phyloP scores from a whole-genome alignment of 257 asterid genomes.

The Nicotiana undulata region DNA sequence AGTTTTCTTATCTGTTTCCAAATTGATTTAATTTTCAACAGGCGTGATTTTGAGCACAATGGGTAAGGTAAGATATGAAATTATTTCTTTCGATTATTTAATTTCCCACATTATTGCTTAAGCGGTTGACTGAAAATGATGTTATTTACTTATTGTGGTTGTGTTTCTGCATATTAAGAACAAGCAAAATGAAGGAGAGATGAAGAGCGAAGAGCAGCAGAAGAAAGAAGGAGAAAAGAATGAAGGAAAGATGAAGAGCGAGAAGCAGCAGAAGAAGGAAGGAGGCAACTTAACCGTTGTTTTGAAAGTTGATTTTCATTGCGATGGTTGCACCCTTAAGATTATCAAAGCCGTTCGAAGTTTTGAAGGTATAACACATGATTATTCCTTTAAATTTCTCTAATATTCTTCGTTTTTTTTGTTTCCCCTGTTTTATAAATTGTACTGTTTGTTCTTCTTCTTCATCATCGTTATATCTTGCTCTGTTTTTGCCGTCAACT shows the following conservation, averaged over 20 bases:
- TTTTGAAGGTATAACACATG: constrained; percentile 35
- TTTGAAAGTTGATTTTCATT: constrained; percentile 63
- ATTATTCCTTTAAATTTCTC: not conserved
- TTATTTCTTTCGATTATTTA: not conserved
- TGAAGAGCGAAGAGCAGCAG: not conserved
- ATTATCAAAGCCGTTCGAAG: constrained; percentile 40
- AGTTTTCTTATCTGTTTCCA: not conserved
- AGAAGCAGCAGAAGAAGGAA: constrained; percentile 12
- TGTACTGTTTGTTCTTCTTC: not conserved
- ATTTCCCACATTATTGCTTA: not conserved
- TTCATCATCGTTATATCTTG: not conserved
- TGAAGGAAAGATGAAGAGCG: not conserved
- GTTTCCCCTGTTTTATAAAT: not conserved
- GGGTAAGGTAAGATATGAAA: constrained; percentile 21
- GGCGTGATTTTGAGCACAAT: not conserved
- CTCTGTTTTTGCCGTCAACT: not conserved
- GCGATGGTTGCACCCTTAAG: constrained; percentile 74
- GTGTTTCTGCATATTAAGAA: constrained; percentile 5
- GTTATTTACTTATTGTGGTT: not conserved
- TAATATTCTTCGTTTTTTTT: not conserved
- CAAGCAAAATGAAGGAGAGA: not conserved
- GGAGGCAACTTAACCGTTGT: constrained; percentile 36
- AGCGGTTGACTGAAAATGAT: not conserved
- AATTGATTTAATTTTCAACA: not conserved
- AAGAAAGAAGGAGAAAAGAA: not conserved